Evolutionary conservation across 768 basidiomycete genomes (phyloP), one percentile per base, ranked within the genome.

Genomic region (Sarcodon aspratus): DNA sequence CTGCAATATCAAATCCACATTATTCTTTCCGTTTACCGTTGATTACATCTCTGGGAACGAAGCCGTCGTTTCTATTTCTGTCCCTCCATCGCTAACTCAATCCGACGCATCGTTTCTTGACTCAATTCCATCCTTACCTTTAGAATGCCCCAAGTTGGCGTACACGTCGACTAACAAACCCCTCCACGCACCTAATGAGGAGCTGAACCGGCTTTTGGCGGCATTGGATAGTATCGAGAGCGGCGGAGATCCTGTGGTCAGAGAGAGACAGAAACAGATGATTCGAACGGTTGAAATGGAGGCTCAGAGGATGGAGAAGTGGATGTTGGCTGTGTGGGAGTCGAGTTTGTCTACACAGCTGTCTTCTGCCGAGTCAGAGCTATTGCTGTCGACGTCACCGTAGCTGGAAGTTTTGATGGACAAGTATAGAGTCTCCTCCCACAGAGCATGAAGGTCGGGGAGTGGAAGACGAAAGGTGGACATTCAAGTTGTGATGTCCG

Each of bases 211-310:
- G 36, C 63, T 89, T 10, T 68, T 89, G n/a, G 70, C 74, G 43
- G 70, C 71, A 53, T 74, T 89, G 9, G 86, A 89, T 54, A 77
- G 72, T 0, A 72, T 89, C 17, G 76, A 84, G 55, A 82, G 78
- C 54, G 73, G 70, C 54, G 85, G 85, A 0, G 70, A 78, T 45
- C 62, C 63, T 52, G 63, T 61, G 0, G 73, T 90, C 7, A 64
- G 85, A 44, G 64, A 66, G 32, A 61, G 55, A 51, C 63, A 87
- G 46, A 69, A 77, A 55, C 59, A 62, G 3, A 65, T 80, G 1
- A 84, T 82, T 42, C 67, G 69, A 54, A 59, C 57, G 43, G 75
- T 89, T 13, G 86, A 88, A 65, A 54, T 56, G 45, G 85, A 82
- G 63, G 70, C 80, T 15, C 70, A 64, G 50, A 63, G 68, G 36